These are phyloP conservation scores for Spongospora subterranea DNA, from an alignment of 208 protist species.

Conservation along the genomic window DNA sequence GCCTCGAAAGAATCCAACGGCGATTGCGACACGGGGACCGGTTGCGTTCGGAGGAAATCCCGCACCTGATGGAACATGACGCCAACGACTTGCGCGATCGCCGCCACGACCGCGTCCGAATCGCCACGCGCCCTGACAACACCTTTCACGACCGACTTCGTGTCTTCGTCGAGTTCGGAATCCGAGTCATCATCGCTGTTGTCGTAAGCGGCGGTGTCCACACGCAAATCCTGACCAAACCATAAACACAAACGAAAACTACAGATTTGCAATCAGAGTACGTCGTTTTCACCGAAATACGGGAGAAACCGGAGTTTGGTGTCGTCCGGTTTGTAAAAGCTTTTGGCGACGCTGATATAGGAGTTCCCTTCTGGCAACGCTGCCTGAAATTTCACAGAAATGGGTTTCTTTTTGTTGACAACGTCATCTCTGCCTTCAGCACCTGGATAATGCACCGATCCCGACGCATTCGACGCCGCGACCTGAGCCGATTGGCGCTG, in stretches of 20 bases:
- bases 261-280: not conserved
- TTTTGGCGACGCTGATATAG: not conserved
- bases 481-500: no score
- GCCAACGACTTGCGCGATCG: not conserved
- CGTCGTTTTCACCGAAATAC: slow-evolving; percentile 59
- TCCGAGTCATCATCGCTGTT: not conserved
- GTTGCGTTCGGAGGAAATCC: not conserved
- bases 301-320: slow-evolving; percentile 6
- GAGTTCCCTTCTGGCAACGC: not conserved
- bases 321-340: slow-evolving; percentile 48
- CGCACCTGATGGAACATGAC: not conserved
- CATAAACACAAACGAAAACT: not conserved
- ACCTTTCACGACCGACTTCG: not conserved
- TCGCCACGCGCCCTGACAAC: not conserved
- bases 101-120: not conserved
- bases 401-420: no score
- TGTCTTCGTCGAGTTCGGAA: slow-evolving; percentile 21
- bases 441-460: no score
- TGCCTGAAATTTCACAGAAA: not conserved
- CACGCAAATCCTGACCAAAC: not conserved
- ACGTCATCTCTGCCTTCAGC: no score
- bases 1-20: not conserved
- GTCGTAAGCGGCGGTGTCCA: not conserved
- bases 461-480: no score
- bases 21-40: not conserved